Base-by-base conservation (phyloP, 169 alveolate species). In the Eimeria maxima region DNA sequence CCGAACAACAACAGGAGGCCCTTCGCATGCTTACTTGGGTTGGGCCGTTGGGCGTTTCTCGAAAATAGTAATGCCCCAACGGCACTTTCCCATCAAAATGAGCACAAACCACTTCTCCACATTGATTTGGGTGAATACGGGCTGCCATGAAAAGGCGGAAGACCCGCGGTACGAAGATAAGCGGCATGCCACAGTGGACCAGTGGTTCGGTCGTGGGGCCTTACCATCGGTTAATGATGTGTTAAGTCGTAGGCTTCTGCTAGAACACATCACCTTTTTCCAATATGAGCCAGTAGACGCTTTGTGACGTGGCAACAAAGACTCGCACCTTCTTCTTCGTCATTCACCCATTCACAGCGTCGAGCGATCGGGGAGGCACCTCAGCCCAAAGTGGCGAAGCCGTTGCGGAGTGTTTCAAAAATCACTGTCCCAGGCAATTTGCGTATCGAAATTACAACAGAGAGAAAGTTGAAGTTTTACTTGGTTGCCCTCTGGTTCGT, bases 121-220 rank as follows among this genome's bases (percentile, higher is more conserved):
- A 29, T 4, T 27, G 13, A 2, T 67, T 24, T 67, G 18, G 1
- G 44, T n/a, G 76, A 24, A 6, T 29, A 6, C 0, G 0, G 7
- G 80, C 1, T 13, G 13, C 33, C n/a, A 27, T 8, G 6, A 33
- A 50, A 29, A 33, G n/a, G 14, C 16, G 29, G n/a, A 33, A 69
- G 24, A n/a, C 29, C 8, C 4, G 6, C 11, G 27, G 80, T 20
- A 27, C 11, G n/a, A 20, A 13, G 87, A n/a, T 20, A 24, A 44
- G 33, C 84, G 22, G 87, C 38, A 47, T 44, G 87, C 87, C 65
- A 42, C 87, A 44, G 18, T 76, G 65, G 87, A 76, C 87, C 87
- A 76, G 87, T 76, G 87, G 87, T 76, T 76, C 87, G 22, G 55
- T 47, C 63, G 87, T 44, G 87, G 87, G 87, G 87, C 65, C 87